These are phyloP conservation scores for Kalmusia sp. DNA, from an alignment of 2,329 filamentous ascomycete species.

Conservation along the genomic window DNA sequence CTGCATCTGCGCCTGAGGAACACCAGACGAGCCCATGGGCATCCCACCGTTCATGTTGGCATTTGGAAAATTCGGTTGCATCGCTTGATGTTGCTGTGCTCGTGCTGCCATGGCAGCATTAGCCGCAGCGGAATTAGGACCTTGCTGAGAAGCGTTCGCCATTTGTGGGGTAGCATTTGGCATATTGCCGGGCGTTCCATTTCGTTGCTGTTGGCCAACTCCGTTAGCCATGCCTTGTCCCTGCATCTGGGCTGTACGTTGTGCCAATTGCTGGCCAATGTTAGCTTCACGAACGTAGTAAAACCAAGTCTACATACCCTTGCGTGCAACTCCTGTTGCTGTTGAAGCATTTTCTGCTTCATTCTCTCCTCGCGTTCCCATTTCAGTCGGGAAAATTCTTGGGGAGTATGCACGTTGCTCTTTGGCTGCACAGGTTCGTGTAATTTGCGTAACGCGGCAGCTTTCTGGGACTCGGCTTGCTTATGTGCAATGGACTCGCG, in stretches of 20 bases:
- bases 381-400: slow-evolving; percentile 89
- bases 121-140: slow-evolving; percentile 30
- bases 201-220: slow-evolving; percentile 50
- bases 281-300: slow-evolving; percentile 16
- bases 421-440: slow-evolving; percentile 71
- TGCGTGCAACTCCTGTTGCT: slow-evolving; percentile 61
- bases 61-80: slow-evolving; percentile 57
- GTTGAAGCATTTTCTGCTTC: slow-evolving; percentile 58
- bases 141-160: slow-evolving; percentile 38
- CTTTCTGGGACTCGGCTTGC: slow-evolving; percentile 74
- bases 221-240: slow-evolving; percentile 47
- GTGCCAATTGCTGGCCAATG: slow-evolving; percentile 41
- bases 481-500: slow-evolving; percentile 85
- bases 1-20: slow-evolving; percentile 75
- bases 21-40: slow-evolving; percentile 63
- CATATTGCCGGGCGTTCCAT: slow-evolving; percentile 47
- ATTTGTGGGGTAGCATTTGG: slow-evolving; percentile 37
- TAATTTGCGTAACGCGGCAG: slow-evolving; percentile 82
- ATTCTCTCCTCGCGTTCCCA: slow-evolving; percentile 81
- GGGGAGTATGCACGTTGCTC: slow-evolving; percentile 73
- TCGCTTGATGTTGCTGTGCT: slow-evolving; percentile 45
- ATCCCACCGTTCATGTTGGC: slow-evolving; percentile 56
- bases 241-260: slow-evolving; percentile 47
- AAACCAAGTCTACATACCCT: slow-evolving; percentile 49
- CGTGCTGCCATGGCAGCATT: slow-evolving; percentile 42